Evolutionary conservation across 805 yeast genomes (phyloP).

Genomic region (Citeromyces nyonsensis): DNA sequence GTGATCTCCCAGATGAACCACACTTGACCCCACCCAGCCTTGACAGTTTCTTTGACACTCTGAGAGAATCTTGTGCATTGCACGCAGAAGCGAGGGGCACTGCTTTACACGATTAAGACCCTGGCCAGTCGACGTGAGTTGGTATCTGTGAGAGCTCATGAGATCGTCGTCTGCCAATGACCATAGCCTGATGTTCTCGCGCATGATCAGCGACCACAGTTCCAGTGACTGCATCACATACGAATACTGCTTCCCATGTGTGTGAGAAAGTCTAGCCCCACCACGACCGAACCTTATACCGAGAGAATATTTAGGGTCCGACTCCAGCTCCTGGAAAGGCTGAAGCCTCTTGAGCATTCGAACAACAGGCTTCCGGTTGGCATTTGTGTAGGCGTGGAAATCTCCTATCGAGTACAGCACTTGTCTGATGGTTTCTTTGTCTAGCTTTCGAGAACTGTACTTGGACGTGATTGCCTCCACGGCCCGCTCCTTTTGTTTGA

Average conservation of each 20-base stretch:
- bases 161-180: slow-evolving; percentile 62
- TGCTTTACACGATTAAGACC: slow-evolving; percentile 66
- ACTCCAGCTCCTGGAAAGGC: slow-evolving; percentile 27
- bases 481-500: slow-evolving; percentile 52
- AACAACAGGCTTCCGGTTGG: slow-evolving; percentile 53
- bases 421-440: slow-evolving; percentile 53
- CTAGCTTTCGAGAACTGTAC: slow-evolving; percentile 23
- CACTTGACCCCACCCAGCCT: slow-evolving; percentile 69
- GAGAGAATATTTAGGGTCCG: slow-evolving; percentile 24
- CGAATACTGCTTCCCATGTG: slow-evolving; percentile 56
- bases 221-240: slow-evolving; percentile 64
- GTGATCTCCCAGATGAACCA: slow-evolving; percentile 69
- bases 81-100: slow-evolving; percentile 53
- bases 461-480: slow-evolving; percentile 41
- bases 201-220: slow-evolving; percentile 64
- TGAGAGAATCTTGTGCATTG: slow-evolving; percentile 55
- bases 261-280: slow-evolving; percentile 63
- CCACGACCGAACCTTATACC: slow-evolving; percentile 52
- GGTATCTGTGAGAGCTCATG: slow-evolving; percentile 37
- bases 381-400: slow-evolving; percentile 54
- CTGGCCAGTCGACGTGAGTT: slow-evolving; percentile 61
- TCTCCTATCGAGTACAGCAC: slow-evolving; percentile 69
- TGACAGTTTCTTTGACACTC: slow-evolving; percentile 49
- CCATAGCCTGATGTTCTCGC: slow-evolving; percentile 70
- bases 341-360: slow-evolving; percentile 41